A percentile compares a stretch with the other conserved stretches of the same genome.
Evolutionary conservation across 768 basidiomycete species (phyloP).

Genomic region (Clitopilus passeckerianus): DNA sequence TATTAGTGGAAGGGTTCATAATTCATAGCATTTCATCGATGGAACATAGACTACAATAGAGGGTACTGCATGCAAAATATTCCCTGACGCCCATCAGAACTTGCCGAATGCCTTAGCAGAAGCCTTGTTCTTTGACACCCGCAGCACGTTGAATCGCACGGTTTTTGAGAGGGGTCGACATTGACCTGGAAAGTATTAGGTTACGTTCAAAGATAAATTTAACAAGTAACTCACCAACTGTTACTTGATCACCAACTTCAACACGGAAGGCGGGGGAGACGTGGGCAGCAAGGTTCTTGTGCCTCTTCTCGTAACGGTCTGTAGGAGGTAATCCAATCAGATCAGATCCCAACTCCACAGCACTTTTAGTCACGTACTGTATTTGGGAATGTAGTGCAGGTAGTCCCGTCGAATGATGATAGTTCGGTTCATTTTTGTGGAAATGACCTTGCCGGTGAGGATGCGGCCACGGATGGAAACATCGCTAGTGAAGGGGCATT

Average conservation of each 20-base stretch:
- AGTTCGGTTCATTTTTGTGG: slow-evolving; percentile 99
- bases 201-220: slow-evolving; percentile 1
- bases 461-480: slow-evolving; percentile 99
- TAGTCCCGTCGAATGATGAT: slow-evolving; percentile 94
- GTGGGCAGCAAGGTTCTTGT: slow-evolving; percentile 98
- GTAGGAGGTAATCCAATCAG: slow-evolving; percentile 5
- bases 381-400: slow-evolving; percentile 97
- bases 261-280: slow-evolving; percentile 99
- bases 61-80: slow-evolving; percentile 20
- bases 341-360: neutral
- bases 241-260: slow-evolving; percentile 89
- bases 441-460: slow-evolving; percentile 94
- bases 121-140: slow-evolving; percentile 93
- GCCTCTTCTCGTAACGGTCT: slow-evolving; percentile 98
- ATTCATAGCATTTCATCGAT: neutral
- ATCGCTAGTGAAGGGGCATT: slow-evolving; percentile 97
- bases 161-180: slow-evolving; percentile 99
- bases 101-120: slow-evolving; percentile 89
- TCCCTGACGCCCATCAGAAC: slow-evolving; percentile 69
- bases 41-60: slow-evolving; percentile 21
- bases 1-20: neutral
- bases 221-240: slow-evolving; percentile 67
- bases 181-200: slow-evolving; percentile 56
- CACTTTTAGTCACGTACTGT: slow-evolving; percentile 57
- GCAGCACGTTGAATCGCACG: slow-evolving; percentile 97